A percentile compares a stretch with the other conserved stretches of the same genome.
Conservation (phyloP, 1,284 basidiomycete species). For the Tausonia pullulans region DNA sequence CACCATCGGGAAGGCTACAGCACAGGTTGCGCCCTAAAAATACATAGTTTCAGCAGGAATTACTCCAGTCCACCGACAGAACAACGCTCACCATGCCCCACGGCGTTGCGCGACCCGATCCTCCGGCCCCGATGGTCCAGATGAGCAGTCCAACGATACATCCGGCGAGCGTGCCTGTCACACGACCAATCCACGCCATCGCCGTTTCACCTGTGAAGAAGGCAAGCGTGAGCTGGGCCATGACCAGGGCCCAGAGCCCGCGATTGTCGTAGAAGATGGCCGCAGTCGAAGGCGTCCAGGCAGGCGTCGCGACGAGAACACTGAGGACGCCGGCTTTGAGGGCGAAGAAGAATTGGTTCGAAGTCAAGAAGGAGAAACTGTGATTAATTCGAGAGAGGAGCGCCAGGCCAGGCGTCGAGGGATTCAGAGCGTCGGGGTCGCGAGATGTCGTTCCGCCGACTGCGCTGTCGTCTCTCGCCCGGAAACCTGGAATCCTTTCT, state of each 20-base stretch:
- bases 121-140: constrained; percentile 27
- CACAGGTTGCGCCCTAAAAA: constrained; percentile 21
- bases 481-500: constrained; percentile 8
- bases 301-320: constrained; percentile 24
- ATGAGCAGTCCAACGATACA: constrained; percentile 24
- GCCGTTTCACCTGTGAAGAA: constrained; percentile 26
- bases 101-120: constrained; percentile 10
- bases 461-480: constrained; percentile 2
- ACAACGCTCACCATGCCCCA: constrained; percentile 6
- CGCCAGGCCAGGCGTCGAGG: not conserved
- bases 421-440: constrained; percentile 10
- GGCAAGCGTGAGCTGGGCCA: constrained; percentile 27
- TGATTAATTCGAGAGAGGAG: not conserved
- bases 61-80: no score
- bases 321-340: constrained; percentile 27
- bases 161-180: constrained; percentile 24
- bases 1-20: constrained; percentile 21
- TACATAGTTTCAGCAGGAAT: constrained; percentile 13
- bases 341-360: constrained; percentile 22
- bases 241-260: constrained; percentile 29
- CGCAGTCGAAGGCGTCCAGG: constrained; percentile 22
- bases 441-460: not conserved
- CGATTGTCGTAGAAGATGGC: constrained; percentile 22
- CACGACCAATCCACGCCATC: constrained; percentile 23
- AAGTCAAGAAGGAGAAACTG: not conserved